Percentiles rank a stretch among this genome's conserved stretches.
Evolutionary conservation across 495 filamentous ascomycete genomes (phyloP).

Genomic region (Aspergillus ostianus): DNA sequence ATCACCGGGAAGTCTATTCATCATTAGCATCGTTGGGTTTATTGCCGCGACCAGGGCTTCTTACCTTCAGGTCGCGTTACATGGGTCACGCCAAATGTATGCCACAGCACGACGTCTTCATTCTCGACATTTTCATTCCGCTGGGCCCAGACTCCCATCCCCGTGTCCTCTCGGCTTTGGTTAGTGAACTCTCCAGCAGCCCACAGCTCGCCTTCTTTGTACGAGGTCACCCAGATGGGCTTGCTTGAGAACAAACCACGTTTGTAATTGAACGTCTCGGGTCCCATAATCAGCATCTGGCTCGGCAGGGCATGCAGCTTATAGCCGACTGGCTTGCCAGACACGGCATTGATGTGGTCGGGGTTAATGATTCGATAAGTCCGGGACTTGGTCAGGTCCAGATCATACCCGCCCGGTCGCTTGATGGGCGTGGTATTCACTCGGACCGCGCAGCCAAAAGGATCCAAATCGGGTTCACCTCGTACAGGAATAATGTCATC

Average conservation of each 20-base stretch:
- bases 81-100: background rate
- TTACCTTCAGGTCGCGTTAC: background rate
- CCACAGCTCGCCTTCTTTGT: slow-evolving; percentile 70
- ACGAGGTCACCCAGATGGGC: slow-evolving; percentile 68
- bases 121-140: background rate
- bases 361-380: slow-evolving; percentile 71
- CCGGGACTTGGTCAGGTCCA: slow-evolving; percentile 55
- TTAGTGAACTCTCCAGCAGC: slow-evolving; percentile 73
- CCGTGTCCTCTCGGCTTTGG: background rate
- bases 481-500: slow-evolving; percentile 66
- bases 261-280: slow-evolving; percentile 60
- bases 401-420: slow-evolving; percentile 57
- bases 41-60: background rate
- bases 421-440: slow-evolving; percentile 52
- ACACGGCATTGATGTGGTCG: slow-evolving; percentile 57
- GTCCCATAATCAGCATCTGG: slow-evolving; percentile 71
- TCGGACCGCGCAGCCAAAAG: slow-evolving; percentile 67
- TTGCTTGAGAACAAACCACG: slow-evolving; percentile 63
- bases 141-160: background rate
- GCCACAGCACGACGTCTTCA: background rate
- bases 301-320: slow-evolving; percentile 65
- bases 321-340: slow-evolving; percentile 66
- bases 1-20: background rate
- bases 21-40: background rate
- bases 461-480: slow-evolving; percentile 60